phyloP scores from a whole-genome alignment of 768 basidiomycete species.

The Termitomyces sp. region DNA sequence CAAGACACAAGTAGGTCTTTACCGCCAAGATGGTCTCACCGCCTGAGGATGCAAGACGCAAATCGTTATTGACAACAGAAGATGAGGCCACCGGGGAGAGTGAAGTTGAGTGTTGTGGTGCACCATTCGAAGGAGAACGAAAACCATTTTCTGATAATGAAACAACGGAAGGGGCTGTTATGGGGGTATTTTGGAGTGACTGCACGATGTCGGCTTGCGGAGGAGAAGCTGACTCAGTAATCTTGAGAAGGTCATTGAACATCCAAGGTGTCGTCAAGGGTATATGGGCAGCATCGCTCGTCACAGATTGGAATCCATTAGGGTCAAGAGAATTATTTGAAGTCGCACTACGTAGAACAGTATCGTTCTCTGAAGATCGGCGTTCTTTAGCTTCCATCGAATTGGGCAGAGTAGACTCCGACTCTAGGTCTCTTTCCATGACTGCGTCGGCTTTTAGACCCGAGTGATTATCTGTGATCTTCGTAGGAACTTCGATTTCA shows the following conservation, averaged over 20 bases:
- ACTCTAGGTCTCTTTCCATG: not conserved
- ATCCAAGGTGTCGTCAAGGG: not conserved
- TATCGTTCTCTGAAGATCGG: not conserved
- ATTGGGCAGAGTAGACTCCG: not conserved
- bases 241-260: not conserved
- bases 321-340: not conserved
- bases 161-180: not conserved
- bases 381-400: not conserved
- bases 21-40: not conserved
- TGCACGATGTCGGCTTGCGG: not conserved
- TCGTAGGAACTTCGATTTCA: not conserved
- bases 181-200: not conserved
- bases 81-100: not conserved
- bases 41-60: not conserved
- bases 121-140: too few species aligned
- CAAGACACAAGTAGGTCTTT: not conserved
- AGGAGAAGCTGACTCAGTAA: not conserved
- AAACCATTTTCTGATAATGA: too few species aligned
- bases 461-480: too few species aligned
- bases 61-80: not conserved
- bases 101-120: not conserved
- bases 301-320: not conserved
- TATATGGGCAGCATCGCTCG: not conserved
- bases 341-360: not conserved
- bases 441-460: not conserved